phyloP scores from a whole-genome alignment of 2,329 filamentous ascomycete genomes.

The Fusarium caatingaense region DNA sequence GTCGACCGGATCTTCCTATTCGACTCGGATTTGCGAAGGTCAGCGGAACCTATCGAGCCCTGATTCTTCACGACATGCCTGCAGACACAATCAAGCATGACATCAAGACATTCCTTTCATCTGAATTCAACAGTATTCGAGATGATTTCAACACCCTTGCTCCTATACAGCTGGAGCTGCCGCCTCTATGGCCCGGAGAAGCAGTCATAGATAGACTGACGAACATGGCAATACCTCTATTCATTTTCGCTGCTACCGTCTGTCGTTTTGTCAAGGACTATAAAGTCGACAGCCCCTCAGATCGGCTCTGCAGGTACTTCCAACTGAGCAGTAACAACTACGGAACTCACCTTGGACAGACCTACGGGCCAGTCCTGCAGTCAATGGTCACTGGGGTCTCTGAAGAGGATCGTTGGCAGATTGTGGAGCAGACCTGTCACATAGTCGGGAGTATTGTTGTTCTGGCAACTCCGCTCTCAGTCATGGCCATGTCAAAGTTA shows the following conservation, averaged over 20 bases:
- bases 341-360: neutral
- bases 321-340: neutral
- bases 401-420: neutral
- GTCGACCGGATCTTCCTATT: slow-evolving; percentile 55
- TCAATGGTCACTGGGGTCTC: neutral
- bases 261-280: slow-evolving; percentile 42
- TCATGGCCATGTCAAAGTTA: slow-evolving; percentile 4
- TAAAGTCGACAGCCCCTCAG: slow-evolving; percentile 25
- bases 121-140: neutral
- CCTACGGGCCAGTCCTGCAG: neutral
- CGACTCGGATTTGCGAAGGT: slow-evolving; percentile 51
- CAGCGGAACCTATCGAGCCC: slow-evolving; percentile 27
- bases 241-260: neutral
- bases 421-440: neutral
- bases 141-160: neutral
- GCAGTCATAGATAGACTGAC: fast-evolving
- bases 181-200: neutral
- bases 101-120: slow-evolving; percentile 34
- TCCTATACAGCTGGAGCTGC: neutral
- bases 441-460: slow-evolving; percentile 8
- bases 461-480: slow-evolving; percentile 12
- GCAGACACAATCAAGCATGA: slow-evolving; percentile 50
- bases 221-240: neutral
- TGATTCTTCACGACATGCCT: slow-evolving; percentile 53
- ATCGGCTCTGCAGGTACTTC: neutral